phyloP scores from a whole-genome alignment of 352 stramenopile species.

The Phytopythium ostracodes region DNA sequence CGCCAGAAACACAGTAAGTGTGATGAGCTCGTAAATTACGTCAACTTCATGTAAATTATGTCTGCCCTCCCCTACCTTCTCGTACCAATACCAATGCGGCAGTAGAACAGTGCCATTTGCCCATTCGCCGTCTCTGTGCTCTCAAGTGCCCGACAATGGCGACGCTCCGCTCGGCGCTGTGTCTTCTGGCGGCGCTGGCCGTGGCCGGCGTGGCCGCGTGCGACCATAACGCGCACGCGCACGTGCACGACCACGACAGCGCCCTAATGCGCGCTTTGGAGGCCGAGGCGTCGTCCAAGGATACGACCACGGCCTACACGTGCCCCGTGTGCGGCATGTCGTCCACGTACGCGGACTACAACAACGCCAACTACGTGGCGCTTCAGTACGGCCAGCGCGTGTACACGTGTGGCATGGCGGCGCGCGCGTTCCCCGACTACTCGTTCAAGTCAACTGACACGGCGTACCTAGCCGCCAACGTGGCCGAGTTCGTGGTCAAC shows the following conservation, averaged over 20 bases:
- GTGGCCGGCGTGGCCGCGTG: slow-evolving; percentile 13
- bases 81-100: too few relatives aligned
- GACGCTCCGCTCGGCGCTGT: slow-evolving; percentile 3
- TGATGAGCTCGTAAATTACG: too few relatives aligned
- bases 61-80: not conserved
- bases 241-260: slow-evolving; percentile 34
- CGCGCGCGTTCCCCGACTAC: slow-evolving; percentile 39
- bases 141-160: not conserved
- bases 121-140: not conserved
- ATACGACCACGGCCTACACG: slow-evolving; percentile 38
- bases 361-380: slow-evolving; percentile 58
- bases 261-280: slow-evolving; percentile 38
- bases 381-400: slow-evolving; percentile 60
- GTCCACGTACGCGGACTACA: slow-evolving; percentile 20
- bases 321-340: slow-evolving; percentile 64
- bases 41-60: not conserved
- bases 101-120: not conserved
- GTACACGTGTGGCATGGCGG: slow-evolving; percentile 76
- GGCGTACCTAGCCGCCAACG: slow-evolving; percentile 68
- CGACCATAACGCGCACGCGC: slow-evolving; percentile 9
- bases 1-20: too few relatives aligned
- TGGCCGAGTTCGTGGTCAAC: slow-evolving; percentile 37
- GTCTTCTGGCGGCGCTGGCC: slow-evolving; percentile 9
- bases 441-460: slow-evolving; percentile 62
- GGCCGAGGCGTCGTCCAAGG: slow-evolving; percentile 70